phyloP scores from a whole-genome alignment of 495 filamentous ascomycete species.

The Podospora pseudopauciseta region DNA sequence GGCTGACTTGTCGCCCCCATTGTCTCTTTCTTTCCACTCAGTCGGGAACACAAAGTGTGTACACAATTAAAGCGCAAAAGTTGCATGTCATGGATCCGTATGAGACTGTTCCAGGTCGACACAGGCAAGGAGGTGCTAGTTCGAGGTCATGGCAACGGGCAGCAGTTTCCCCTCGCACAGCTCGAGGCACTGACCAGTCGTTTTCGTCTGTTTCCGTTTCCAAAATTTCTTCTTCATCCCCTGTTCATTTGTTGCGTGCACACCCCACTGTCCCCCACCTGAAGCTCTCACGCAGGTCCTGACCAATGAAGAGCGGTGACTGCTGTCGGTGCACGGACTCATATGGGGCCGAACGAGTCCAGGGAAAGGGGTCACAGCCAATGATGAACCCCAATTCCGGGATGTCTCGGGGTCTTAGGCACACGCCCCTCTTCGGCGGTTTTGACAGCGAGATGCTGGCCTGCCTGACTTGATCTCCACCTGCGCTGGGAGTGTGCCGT shows the following conservation, averaged over 20 bases:
- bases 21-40: neutral
- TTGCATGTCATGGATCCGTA: neutral
- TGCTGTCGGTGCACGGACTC: neutral
- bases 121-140: neutral
- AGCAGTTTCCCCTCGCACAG: neutral
- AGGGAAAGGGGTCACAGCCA: conserved; percentile 14
- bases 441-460: conserved; percentile 15
- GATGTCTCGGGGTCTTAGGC: conserved; percentile 12
- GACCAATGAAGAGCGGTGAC: conserved; percentile 16
- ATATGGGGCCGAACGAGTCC: neutral
- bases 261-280: conserved; percentile 15
- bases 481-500: conserved; percentile 17
- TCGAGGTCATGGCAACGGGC: conserved; percentile 11
- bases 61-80: neutral
- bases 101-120: neutral
- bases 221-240: conserved; percentile 28
- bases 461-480: conserved; percentile 23
- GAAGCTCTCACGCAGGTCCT: conserved; percentile 4
- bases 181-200: conserved; percentile 16
- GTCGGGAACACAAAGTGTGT: neutral
- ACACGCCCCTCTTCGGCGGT: conserved; percentile 23
- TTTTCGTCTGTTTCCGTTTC: conserved; percentile 19
- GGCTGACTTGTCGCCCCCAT: neutral
- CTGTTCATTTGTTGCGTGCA: conserved; percentile 7
- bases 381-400: conserved; percentile 24